Evolutionary conservation across 31 red algal genomes (phyloP), one percentile per base, ranked within the genome.

Genomic region (Odonthalia washingtoniensis): DNA sequence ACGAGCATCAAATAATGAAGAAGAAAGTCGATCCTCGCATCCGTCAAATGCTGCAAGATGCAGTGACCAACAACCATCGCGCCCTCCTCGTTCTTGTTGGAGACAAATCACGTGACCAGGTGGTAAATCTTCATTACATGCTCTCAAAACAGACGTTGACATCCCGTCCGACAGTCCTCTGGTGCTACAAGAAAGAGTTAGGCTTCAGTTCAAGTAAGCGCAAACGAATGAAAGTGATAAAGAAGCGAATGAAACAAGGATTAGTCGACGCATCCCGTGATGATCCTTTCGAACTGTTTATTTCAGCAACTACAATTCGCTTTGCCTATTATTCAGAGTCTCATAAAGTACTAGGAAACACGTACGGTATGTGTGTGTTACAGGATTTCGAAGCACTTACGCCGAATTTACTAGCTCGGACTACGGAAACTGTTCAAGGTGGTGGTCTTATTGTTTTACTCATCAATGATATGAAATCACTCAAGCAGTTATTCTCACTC

Each of bases 361-460:
- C 97, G 4, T 96, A 89, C 53, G 97, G 97, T n/a, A 93, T 98
- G 93, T 92, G 83, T 38, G 94, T 98, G 27, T 80, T 98, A 21
- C 97, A 98, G 79, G 97, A 98, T 70, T 98, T 98, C 90, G 97
- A 96, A 70, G 97, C 94, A 2, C 85, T 98, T 9, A 98, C 97
- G 34, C 97, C 97, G 26, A 98, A 98, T 65, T 84, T 95, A 3
- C 89, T 98, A 16, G 97, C 97, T 18, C 73, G 97, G 9, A 96
- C 94, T 18, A 43, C 94, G 26, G 97, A 98, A 75, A 98, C 91
- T 40, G 97, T 96, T 2, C 70, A 91, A 72, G 97, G 97, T 36
- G 97, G 97, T 46, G 97, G 97, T 39, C 68, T 96, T 16, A 84
- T 93, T 42, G 77, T 98, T 52, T 40, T 98, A 1, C 89, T 98